phyloP scores from a whole-genome alignment of 164 flowering plant genomes.

The Taxillus chinensis region DNA sequence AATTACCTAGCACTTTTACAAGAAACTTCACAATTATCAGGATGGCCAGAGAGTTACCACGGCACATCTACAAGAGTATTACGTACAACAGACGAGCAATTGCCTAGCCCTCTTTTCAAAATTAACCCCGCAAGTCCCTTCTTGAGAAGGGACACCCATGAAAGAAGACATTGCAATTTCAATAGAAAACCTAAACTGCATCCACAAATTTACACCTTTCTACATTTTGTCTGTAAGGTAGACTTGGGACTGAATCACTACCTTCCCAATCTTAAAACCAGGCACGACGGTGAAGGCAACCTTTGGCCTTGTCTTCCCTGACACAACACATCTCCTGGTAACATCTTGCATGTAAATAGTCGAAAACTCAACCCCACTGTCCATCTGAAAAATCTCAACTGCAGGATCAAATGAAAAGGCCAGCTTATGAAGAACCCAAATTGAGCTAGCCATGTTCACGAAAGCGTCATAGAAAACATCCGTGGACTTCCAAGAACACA shows the following conservation, averaged over 20 bases:
- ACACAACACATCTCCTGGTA: constrained; percentile 17
- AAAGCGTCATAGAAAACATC: constrained; percentile 57
- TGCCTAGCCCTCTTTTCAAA: too few relatives aligned
- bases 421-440: constrained; percentile 84
- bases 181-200: too few relatives aligned
- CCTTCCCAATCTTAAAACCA: constrained; percentile 72
- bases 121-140: too few relatives aligned
- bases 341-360: constrained; percentile 84
- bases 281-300: constrained; percentile 92
- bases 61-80: too few relatives aligned
- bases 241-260: constrained; percentile 78
- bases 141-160: too few relatives aligned
- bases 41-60: too few relatives aligned
- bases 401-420: constrained; percentile 67
- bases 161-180: too few relatives aligned
- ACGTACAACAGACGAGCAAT: too few relatives aligned
- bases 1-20: too few relatives aligned
- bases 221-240: constrained; percentile 38
- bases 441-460: constrained; percentile 73
- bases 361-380: constrained; percentile 65
- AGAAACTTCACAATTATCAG: too few relatives aligned
- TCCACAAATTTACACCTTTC: constrained; percentile 10
- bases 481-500: constrained; percentile 67
- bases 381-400: constrained; percentile 82
- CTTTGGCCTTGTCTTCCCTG: constrained; percentile 30